Evolutionary conservation across 1,284 basidiomycete genomes (phyloP), one percentile per base, ranked within the genome.

Genomic region (Filobasidium uniguttulatum): DNA sequence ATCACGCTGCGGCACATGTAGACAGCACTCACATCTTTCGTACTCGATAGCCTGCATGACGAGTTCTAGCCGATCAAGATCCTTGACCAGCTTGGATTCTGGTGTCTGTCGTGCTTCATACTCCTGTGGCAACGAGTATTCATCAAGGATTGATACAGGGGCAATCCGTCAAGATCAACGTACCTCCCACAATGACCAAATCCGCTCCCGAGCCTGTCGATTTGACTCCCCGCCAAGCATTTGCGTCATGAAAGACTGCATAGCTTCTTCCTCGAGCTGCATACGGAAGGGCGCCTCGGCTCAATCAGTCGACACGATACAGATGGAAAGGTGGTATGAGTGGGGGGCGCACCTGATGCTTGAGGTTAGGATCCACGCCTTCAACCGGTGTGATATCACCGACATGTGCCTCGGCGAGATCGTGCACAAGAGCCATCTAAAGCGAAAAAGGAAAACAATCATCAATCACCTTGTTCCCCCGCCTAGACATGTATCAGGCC

Each of bases 331-430:
- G 48, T 46, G 34, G 19, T 15, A 30, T 14, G 31, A 28, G 33
- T 26, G 23, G 35, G 12, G 22, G 12, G 60, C 74, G 33, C 45
- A 82, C 83, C 36, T 75, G 71, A 48, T 73, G 74, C 71, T 98
- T 98, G 62, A 89, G 83, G 3, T 74, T 73, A 58, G 85, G 85
- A 0, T 82, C 69, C 6, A 97, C 83, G 0, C 84, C 82, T 65
- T 97, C 90, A 25, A 81, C 75, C 0, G 93, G 93, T 0, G 90
- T 79, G 50, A 97, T 93, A 61, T 97, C 93, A 1, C 93, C 93
- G 3, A 96, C 91, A 49, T 93, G 86, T 0, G 93, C 93, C 68
- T 97, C 93, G 10, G 93, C 93, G 10, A 98, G 77, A 69, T 98
- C 93, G 62, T 97, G 93, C 6, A 96, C 86, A 17, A 96, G 62